These are phyloP conservation scores for Rhododendron griersonianum DNA, from an alignment of 148 eudicot species.

Conservation along the genomic window DNA sequence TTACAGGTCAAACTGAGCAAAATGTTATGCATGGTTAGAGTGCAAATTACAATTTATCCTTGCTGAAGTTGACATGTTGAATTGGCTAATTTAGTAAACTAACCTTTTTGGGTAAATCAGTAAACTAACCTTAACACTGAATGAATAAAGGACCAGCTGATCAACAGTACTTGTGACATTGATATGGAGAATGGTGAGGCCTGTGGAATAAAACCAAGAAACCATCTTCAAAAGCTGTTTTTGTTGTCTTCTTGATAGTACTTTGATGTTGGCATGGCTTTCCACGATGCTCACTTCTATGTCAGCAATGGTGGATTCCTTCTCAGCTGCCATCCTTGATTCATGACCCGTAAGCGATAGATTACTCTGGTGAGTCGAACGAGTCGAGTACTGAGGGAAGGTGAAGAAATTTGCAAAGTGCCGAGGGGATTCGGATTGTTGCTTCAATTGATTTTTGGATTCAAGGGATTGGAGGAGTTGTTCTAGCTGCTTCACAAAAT, in stretches of 20 bases:
- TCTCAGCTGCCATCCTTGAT: slow-evolving; percentile 8
- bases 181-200: slow-evolving; percentile 45
- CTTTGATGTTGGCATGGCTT: slow-evolving; percentile 41
- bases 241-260: slow-evolving; percentile 33
- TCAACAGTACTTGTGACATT: slow-evolving; percentile 38
- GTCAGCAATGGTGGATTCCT: slow-evolving; percentile 28
- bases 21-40: too few species aligned
- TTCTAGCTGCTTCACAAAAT: slow-evolving; percentile 56
- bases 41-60: too few species aligned
- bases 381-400: slow-evolving; percentile 48
- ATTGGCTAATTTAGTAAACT: neutral
- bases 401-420: slow-evolving; percentile 39
- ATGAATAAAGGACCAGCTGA: slow-evolving; percentile 36
- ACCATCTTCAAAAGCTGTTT: slow-evolving; percentile 42
- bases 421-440: neutral
- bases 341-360: neutral
- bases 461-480: slow-evolving; percentile 45
- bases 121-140: slow-evolving; percentile 44
- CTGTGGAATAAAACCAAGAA: slow-evolving; percentile 20
- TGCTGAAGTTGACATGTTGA: too few species aligned
- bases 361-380: neutral
- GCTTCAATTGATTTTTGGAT: slow-evolving; percentile 19
- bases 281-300: slow-evolving; percentile 50
- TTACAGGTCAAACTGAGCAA: too few species aligned
- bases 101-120: too few species aligned